Percentiles rank a stretch among this genome's conserved stretches.
Evolutionary conservation across 768 basidiomycete genomes (phyloP).

Genomic region (Suillus brevipes): DNA sequence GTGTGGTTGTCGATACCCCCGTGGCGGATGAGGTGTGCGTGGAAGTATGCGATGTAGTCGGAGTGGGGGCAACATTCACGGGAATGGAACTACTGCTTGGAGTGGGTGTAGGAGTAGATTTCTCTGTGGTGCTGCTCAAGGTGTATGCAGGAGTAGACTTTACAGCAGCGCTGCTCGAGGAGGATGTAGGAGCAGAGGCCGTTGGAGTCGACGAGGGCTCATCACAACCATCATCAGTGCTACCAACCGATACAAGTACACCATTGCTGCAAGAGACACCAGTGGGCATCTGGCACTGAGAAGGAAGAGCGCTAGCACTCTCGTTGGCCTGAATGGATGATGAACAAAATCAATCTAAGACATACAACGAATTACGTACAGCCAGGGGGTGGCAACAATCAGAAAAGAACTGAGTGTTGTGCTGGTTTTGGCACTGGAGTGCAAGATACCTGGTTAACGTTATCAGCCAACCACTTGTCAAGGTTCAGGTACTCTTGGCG

Average conservation of each 20-base stretch:
- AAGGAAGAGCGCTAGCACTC: conserved; percentile 47
- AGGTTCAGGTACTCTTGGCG: conserved; percentile 92
- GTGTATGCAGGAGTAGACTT: conserved; percentile 14
- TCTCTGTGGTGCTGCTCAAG: neutral
- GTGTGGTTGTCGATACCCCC: neutral
- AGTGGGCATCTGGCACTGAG: conserved; percentile 52
- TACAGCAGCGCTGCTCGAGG: neutral
- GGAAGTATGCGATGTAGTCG: neutral
- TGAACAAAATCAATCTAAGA: conserved; percentile 1
- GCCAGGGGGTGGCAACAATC: conserved; percentile 71
- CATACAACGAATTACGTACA: conserved; percentile 33
- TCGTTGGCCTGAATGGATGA: conserved; percentile 44
- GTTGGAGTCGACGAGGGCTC: conserved; percentile 24
- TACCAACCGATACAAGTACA: conserved; percentile 19
- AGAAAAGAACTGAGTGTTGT: conserved; percentile 58
- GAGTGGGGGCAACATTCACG: neutral
- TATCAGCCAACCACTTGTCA: conserved; percentile 94
- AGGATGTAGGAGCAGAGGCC: conserved; percentile 13
- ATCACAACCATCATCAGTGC: conserved; percentile 33
- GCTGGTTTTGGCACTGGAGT: conserved; percentile 49
- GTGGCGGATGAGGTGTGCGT: neutral
- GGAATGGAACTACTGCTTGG: neutral
- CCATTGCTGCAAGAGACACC: conserved; percentile 24
- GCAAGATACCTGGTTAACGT: conserved; percentile 72
- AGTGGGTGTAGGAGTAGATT: neutral